Evolutionary conservation across 1,139 yeast species (phyloP), one percentile per base, ranked within the genome.

Genomic region (Meyerozyma elateridarum): DNA sequence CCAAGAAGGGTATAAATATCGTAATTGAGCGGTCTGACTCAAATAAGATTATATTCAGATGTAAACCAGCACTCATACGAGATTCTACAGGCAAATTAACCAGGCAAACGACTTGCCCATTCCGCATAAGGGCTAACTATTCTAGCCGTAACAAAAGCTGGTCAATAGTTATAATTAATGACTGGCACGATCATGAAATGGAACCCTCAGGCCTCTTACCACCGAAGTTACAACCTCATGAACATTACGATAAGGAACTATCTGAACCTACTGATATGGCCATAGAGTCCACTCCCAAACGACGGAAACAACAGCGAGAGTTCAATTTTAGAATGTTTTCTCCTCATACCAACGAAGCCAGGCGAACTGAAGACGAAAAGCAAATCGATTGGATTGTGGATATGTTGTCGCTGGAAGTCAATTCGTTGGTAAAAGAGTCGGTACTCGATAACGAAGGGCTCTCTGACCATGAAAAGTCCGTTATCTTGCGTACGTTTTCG

Each of bases 21-120:
- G 88, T 79, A 5, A 80, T 80, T 37, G 88, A 79, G 52, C 59
- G 91, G 33, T 77, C 85, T 1, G 91, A 81, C 51, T 70, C 72
- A 24, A 61, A 74, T 29, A 81, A 81, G 52, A 79, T 80, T 25
- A 79, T 81, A 12, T 81, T 81, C 59, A 76, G 78, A 47, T 81
- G 91, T 50, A 80, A 78, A 49, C 16, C 31, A 34, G 20, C 31
- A 31, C 27, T 19, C 36, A 14, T 17, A 17, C 19, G 41, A 32
- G 27, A 34, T 27, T 15, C 34, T 32, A 4, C 37, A 31, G 27
- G 38, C 34, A 2, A 40, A 2, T 27, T 46, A 8, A 33, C 63
- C 30, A 43, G 61, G 14, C 54, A 45, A 14, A 51, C 53, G 18
- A 61, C 68, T 8, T 81, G 91, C 49, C 87, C 88, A 1, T 81